Evolutionary conservation across 306 rosid genomes (phyloP), one percentile per base, ranked within the genome.

Genomic region (Begonia fuchsioides): DNA sequence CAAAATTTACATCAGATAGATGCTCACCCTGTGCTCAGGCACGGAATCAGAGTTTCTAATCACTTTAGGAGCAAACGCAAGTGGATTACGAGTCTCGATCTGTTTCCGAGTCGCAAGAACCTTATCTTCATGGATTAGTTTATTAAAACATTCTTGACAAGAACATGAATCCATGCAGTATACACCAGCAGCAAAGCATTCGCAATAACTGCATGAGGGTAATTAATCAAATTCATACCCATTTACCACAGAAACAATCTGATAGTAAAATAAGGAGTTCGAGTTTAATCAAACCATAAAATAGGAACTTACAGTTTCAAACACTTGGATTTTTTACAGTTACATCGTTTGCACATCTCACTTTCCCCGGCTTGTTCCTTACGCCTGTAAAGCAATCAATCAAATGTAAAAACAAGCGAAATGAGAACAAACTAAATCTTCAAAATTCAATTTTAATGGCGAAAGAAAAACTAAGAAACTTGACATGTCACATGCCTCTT

Each of bases 51-150:
- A 15, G 17, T 44, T 52, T 57, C 59, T 53, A 12, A 58, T 58
- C 50, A 65, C 70, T 65, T 52, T 65, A 2, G 70, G 70, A 58
- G 70, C 60, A 52, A 65, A 65, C 10, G 70, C 70, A 53, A 58
- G 60, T 44, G 70, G 70, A 39, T 65, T 41, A 45, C 64, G 64
- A 13, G 64, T 47, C 53, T 58, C 65, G 26, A 65, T 65, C 51
- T 46, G 60, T 43, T 48, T 65, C 10, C 70, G 65, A 52, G 64
- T 65, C 51, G 52, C 65, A 7, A 46, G 44, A 19, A 65, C 64
- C 20, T 13, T 51, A 10, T 65, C 19, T 53, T 39, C 65, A 20
- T 65, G 59, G 32, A 39, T 52, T 13, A 50, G 64, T 50, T 65
- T 65, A 47, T 65, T 65, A 3, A 26, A 44, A 55, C 70, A 65